phyloP scores from a whole-genome alignment of 345 rosid species.

The Populus alba region DNA sequence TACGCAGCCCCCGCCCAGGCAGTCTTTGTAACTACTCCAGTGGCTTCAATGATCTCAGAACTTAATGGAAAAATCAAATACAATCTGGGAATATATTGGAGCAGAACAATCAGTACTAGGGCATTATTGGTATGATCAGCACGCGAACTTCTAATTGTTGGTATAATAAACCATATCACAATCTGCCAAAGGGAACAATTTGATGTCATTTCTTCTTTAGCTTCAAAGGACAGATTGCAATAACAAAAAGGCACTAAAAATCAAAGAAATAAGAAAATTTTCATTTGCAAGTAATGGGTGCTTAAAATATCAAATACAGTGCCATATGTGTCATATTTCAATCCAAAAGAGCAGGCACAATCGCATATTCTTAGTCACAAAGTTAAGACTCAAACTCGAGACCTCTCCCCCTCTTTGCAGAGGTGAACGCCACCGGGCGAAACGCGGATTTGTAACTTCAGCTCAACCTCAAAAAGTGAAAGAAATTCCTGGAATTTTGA shows the following conservation, averaged over 20 bases:
- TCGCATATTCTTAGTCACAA: not conserved
- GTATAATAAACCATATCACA: slow-evolving; percentile 77
- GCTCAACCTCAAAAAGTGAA: not conserved
- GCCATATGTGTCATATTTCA: not conserved
- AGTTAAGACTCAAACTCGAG: not conserved
- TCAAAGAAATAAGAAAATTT: too few relatives aligned
- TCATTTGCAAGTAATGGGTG: not conserved
- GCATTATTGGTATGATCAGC: slow-evolving; percentile 73
- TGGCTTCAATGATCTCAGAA: slow-evolving; percentile 60
- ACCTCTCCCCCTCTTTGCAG: not conserved
- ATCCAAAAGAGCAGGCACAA: too few relatives aligned
- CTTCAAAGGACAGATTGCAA: not conserved
- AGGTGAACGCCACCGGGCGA: not conserved
- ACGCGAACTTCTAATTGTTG: slow-evolving; percentile 56
- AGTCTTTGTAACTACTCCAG: slow-evolving; percentile 77
- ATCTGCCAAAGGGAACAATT: slow-evolving; percentile 44
- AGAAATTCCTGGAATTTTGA: not conserved
- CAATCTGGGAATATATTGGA: slow-evolving; percentile 72
- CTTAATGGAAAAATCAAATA: slow-evolving; percentile 77
- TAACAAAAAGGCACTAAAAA: not conserved
- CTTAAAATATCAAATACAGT: not conserved
- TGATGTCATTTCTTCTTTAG: slow-evolving; percentile 1
- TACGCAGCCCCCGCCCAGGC: slow-evolving; percentile 99
- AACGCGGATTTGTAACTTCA: not conserved
- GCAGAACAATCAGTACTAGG: slow-evolving; percentile 69